Percentiles rank a stretch among this genome's conserved stretches.
These are phyloP conservation scores for Salix purpurea DNA, from an alignment of 345 rosid species.

Conservation along the genomic window DNA sequence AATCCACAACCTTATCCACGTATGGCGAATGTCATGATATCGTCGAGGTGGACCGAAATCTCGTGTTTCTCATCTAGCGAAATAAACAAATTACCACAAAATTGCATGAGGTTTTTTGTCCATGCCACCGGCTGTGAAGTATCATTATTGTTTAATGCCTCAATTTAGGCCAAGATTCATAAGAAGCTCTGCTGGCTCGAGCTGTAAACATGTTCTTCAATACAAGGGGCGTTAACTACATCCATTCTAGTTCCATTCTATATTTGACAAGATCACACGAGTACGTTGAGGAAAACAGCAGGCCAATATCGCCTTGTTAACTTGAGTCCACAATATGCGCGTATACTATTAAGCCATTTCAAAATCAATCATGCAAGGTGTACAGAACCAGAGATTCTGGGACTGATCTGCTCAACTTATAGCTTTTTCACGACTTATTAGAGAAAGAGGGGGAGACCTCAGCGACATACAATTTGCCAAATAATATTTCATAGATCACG, in stretches of 20 bases:
- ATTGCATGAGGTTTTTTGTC: too few species aligned
- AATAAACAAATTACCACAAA: not conserved
- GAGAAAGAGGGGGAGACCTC: too few species aligned
- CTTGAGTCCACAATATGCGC: too few species aligned
- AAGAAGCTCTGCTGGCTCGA: not conserved
- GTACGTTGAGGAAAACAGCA: not conserved
- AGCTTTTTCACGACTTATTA: too few species aligned
- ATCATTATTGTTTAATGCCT: not conserved
- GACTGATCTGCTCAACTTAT: too few species aligned
- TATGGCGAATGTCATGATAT: not conserved
- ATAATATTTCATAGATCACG: not conserved
- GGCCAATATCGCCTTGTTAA: too few species aligned
- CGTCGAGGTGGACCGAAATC: not conserved
- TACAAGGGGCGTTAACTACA: too few species aligned
- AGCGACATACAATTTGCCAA: not conserved
- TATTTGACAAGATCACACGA: not conserved
- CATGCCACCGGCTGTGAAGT: constrained; percentile 1
- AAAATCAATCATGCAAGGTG: too few species aligned
- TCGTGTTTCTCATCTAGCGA: not conserved
- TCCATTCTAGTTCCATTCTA: not conserved
- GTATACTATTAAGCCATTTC: too few species aligned
- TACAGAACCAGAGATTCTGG: too few species aligned
- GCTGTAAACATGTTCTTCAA: not conserved
- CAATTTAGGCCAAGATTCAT: not conserved
- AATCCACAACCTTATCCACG: not conserved